Evolutionary conservation across 2,329 filamentous ascomycete species (phyloP).

Genomic region (Colletotrichum cordylinicola): DNA sequence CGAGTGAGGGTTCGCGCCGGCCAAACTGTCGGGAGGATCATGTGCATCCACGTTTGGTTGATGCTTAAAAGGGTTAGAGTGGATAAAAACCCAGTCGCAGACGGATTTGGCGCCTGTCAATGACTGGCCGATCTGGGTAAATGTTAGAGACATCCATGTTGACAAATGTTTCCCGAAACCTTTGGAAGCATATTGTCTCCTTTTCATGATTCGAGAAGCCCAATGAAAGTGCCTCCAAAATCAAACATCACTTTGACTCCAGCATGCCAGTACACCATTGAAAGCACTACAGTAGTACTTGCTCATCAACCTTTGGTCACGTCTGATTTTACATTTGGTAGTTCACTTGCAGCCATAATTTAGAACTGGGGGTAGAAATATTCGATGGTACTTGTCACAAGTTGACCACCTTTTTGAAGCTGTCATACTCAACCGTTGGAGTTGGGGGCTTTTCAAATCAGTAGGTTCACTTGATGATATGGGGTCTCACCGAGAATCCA

Average conservation of each 20-base stretch:
- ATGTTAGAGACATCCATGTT: background rate
- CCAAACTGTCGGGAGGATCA: slow-evolving; percentile 1
- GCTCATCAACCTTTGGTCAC: background rate
- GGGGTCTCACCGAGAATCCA: background rate
- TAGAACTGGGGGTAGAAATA: background rate
- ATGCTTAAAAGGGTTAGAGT: background rate
- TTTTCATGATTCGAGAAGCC: background rate
- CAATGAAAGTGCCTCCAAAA: background rate
- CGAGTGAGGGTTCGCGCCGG: background rate
- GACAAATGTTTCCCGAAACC: background rate
- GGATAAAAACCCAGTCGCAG: background rate
- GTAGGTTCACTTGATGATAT: background rate
- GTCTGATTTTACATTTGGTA: background rate
- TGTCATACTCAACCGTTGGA: background rate
- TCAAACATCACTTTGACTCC: background rate
- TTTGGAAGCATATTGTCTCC: background rate
- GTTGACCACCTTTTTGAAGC: background rate
- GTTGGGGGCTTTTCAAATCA: background rate
- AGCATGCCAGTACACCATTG: background rate
- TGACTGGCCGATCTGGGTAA: background rate
- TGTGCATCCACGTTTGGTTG: background rate
- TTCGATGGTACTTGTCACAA: background rate
- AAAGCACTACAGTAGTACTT: background rate
- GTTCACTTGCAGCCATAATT: background rate
- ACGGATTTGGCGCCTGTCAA: too few relatives aligned